Base-by-base conservation (phyloP, 140 eudicot species). In the Cichorium intybus region DNA sequence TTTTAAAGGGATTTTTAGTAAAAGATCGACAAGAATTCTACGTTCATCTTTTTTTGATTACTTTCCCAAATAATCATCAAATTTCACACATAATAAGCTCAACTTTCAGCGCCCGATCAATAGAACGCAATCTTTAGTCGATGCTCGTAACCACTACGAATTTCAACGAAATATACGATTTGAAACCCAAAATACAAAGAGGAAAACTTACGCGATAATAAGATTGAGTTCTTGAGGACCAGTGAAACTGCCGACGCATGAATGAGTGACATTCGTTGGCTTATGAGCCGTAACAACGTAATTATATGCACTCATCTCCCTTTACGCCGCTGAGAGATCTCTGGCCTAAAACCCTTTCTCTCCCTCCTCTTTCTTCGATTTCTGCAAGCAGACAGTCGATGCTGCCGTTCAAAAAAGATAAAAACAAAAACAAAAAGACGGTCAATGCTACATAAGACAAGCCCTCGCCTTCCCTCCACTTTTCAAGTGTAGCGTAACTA, bases 271-370 rank as follows among this genome's bases (percentile, higher is more conserved):
- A 45, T 86, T 93, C n/a, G 95, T 93, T 15, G 99, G 99, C 84
- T 93, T 88, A 73, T 93, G 99, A 70, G 99, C 97, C 75, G 97
- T 93, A 39, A 88, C 97, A 4, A 88, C 99, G 64, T 93, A 93
- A 71, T 89, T 93, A 73, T 82, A 89, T 18, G 87, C 62, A 56
- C 99, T 93, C 97, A 88, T 93, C 51, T 46, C 39, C 18, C 10
- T 62, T n/a, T 8, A 9, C 27, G 17, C 68, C 3, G 17, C 60
- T 64, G 46, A n/a, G 69, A 45, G 35, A 62, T 29, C 60, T 60
- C 33, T 31, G 29, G 24, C 81, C 81, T 77, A 64, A 70, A 52
- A 74, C 60, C 68, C 65, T n/a, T n/a, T n/a, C 51, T 18, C 18
- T 57, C 8, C 16, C 43, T 35, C 37, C 9, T 45, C 21, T 12